Evolutionary conservation across 2,329 filamentous ascomycete species (phyloP), one percentile per base, ranked within the genome.

Genomic region (Talaromyces sp.): DNA sequence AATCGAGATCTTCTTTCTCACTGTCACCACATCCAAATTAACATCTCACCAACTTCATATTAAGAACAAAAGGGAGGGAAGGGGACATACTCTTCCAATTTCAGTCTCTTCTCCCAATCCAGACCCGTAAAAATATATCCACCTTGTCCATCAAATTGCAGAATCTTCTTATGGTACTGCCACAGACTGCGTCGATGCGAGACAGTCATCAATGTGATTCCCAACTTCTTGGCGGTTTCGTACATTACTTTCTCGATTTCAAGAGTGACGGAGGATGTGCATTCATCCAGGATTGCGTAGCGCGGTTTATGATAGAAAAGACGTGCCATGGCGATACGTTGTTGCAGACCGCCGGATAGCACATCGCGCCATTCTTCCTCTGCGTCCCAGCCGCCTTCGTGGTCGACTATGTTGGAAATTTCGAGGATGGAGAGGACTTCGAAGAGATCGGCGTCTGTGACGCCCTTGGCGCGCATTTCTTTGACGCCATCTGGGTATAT

Each of bases 301-400:
- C 91, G 89, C 0, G 94, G 94, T 10, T 88, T 85, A 79, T 98
- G 94, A 79, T 98, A 98, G 79, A 97, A 97, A 19, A 97, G 85
- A 0, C 95, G 86, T 0, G 95, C 95, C 92, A 98, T 98, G 67
- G 95, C 95, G 25, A 99, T 91, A 61, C 95, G 90, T 81, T 99
- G 95, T 80, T 99, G 95, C 22, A 97, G 84, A 6, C 95, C 95
- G 13, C 92, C 92, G 0, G 92, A 96, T 31, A 99, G 85, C 0
- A 96, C 92, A 71, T 98, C 94, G 58, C 93, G 90, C 95, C 95
- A 99, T 80, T 98, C 94, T 61, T 94, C 93, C 79, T 97, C 93
- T 6, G 92, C 91, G 74, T 98, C 94, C 89, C 94, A 97, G 27
- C 92, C 92, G 17, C 87, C 86, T 65, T 92, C 91, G 15, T 91